phyloP scores from a whole-genome alignment of 176 grass and related monocot genomes.

The Oryza australiensis region DNA sequence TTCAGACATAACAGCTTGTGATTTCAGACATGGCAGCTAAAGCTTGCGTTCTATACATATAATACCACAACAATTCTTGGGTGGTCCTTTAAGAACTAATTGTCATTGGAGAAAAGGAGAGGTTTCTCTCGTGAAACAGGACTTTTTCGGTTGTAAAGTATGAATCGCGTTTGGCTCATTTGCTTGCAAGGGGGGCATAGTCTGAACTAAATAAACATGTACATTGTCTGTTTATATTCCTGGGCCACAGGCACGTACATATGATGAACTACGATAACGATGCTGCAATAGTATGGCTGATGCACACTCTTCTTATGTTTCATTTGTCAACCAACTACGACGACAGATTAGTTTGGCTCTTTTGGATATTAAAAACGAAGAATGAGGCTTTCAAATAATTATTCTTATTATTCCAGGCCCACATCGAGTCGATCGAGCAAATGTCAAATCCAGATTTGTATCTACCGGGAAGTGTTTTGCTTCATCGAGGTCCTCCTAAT shows the following conservation, averaged over 20 bases:
- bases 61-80: not conserved
- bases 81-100: constrained; percentile 35
- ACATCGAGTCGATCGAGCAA: not conserved
- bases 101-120: not conserved
- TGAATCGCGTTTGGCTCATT: constrained; percentile 22
- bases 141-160: constrained; percentile 18
- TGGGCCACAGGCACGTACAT: constrained; percentile 10
- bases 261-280: not conserved
- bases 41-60: not conserved
- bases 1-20: constrained; percentile 9
- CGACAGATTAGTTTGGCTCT: not conserved
- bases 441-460: not conserved
- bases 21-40: constrained; percentile 24
- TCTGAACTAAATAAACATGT: constrained; percentile 12
- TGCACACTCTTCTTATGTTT: not conserved
- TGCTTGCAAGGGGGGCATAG: constrained; percentile 24
- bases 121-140: constrained; percentile 2
- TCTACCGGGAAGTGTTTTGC: not conserved
- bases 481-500: not conserved
- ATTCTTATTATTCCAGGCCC: not conserved
- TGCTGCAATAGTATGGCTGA: not conserved
- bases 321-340: constrained; percentile 1
- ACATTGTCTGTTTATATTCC: not conserved
- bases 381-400: not conserved
- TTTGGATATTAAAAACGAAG: not conserved